phyloP scores from a whole-genome alignment of 2,329 filamentous ascomycete species.

The Orbilia ellipsospora region DNA sequence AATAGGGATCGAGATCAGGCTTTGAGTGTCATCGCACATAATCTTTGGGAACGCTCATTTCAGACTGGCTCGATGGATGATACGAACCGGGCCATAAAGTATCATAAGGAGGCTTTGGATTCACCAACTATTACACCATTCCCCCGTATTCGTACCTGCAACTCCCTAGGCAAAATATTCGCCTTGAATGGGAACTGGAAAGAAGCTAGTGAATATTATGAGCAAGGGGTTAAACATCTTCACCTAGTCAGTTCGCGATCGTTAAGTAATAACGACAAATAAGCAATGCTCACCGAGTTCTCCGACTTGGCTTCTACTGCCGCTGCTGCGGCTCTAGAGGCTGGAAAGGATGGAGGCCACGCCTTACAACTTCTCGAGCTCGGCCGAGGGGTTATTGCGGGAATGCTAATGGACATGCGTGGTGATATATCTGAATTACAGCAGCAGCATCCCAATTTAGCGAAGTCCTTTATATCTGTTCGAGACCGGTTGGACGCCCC shows the following conservation, averaged over 20 bases:
- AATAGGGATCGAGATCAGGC: neutral
- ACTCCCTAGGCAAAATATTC: neutral
- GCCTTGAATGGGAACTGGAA: neutral
- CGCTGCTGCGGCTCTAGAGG: constrained; percentile 57
- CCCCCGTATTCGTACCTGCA: neutral
- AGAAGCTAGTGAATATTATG: neutral
- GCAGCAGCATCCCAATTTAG: neutral
- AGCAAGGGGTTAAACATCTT: neutral
- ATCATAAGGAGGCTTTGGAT: neutral
- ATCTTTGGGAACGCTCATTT: too few species aligned
- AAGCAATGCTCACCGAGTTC: neutral
- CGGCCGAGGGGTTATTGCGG: constrained; percentile 1
- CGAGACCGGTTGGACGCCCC: constrained; percentile 26
- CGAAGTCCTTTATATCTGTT: constrained; percentile 13
- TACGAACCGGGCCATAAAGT: neutral
- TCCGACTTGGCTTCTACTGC: constrained; percentile 55
- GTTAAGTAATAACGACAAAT: neutral
- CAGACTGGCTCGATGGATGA: neutral
- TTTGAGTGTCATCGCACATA: neutral
- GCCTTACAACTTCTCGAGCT: constrained; percentile 9
- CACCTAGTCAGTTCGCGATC: neutral
- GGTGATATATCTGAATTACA: constrained; percentile 1
- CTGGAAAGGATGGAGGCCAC: constrained; percentile 22
- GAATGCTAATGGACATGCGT: constrained; percentile 1
- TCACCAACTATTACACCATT: neutral